Percentiles rank a stretch among this genome's conserved stretches.
These are phyloP conservation scores for Rhizoctonia solani DNA, from an alignment of 1,284 basidiomycete species.

Conservation along the genomic window DNA sequence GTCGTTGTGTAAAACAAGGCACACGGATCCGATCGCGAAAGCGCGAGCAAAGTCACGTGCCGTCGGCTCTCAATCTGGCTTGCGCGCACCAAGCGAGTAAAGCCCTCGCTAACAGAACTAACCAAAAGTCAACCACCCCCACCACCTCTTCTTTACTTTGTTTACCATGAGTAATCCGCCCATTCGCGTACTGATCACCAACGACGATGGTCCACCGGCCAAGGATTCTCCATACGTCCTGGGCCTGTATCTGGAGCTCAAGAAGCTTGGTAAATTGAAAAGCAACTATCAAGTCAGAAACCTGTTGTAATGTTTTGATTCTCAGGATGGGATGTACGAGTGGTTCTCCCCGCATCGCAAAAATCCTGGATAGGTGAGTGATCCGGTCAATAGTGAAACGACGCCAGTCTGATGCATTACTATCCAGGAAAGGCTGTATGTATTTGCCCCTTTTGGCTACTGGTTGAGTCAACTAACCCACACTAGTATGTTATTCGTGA, in stretches of 20 bases:
- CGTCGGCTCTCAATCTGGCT: background rate
- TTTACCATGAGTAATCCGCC: constrained; percentile 9
- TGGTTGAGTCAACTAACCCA: background rate
- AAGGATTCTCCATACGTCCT: constrained; percentile 82
- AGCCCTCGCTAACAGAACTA: constrained; percentile 13
- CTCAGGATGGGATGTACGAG: constrained; percentile 81
- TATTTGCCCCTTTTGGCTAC: background rate
- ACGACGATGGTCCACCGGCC: constrained; percentile 87
- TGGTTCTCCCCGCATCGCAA: constrained; percentile 85
- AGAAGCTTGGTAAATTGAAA: constrained; percentile 57
- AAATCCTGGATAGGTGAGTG: constrained; percentile 85
- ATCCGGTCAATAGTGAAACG: background rate
- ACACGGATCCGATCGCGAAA: background rate
- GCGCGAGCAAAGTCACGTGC: constrained; percentile 7
- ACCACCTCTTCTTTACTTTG: background rate
- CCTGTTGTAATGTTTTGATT: background rate
- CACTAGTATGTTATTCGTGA: constrained; percentile 19
- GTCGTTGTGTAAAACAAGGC: constrained; percentile 6
- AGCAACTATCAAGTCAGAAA: background rate
- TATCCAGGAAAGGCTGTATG: constrained; percentile 18
- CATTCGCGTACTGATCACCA: constrained; percentile 44
- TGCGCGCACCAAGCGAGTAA: background rate
- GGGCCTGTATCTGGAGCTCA: constrained; percentile 72
- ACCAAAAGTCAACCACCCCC: background rate
- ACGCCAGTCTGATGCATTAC: background rate